Evolutionary conservation across 2,329 filamentous ascomycete species (phyloP), one percentile per base, ranked within the genome.

Genomic region (Beauveria brongniartii): DNA sequence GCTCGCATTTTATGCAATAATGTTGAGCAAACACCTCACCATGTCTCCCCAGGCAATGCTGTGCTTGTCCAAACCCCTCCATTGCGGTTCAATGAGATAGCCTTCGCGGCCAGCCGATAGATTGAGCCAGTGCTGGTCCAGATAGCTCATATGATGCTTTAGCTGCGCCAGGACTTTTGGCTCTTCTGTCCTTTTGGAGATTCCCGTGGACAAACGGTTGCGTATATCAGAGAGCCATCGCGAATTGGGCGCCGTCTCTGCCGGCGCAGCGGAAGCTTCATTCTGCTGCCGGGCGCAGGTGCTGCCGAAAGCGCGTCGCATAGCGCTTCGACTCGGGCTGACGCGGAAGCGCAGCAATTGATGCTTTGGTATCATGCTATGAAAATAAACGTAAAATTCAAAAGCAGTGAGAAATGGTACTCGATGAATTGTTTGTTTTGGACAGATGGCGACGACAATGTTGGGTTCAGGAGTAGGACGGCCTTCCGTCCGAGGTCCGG

Each of bases 11-110:
- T 7, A 18, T 16, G 8, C 10, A 47, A 16, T 10, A 18, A 3
- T 24, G 12, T 3, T 10, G 16, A 3, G 8, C 2, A 40, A 10
- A 22, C 1, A 20, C 41, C 44, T 28, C 20, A 91, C 90, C 88
- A 92, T 91, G 72, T 96, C 91, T 34, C 91, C 92, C 91, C 90
- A 95, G 0, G 84, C 85, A 26, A 95, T 87, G 65, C 81, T 79
- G 63, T 90, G 86, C 58, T 80, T 77, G 64, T 84, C 83, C 40
- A 93, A 70, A 0, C 89, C 83, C 55, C 84, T 78, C 65, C 82
- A 80, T 62, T 80, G 77, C 47, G 62, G 61, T 12, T 78, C 81
- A 0, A 86, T 89, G 64, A 94, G 72, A 71, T 86, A 95, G 0
- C 91, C 90, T 68, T 93, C 88, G 61, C 85, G 85, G 0, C 89